Conservation (phyloP, 345 rosid genomes). For the Psidium guajava region DNA sequence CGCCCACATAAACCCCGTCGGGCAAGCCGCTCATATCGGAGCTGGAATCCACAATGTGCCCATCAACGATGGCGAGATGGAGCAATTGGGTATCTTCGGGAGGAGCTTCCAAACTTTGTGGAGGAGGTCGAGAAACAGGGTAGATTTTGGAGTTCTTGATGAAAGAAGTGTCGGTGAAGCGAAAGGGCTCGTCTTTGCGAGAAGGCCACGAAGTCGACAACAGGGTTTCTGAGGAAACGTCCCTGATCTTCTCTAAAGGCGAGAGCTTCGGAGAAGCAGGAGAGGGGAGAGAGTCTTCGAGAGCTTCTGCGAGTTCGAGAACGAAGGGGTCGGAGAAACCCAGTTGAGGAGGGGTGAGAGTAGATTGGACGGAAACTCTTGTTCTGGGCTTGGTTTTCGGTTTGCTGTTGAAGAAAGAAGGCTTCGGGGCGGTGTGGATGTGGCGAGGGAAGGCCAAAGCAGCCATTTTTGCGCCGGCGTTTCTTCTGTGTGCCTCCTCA, state of each 20-base stretch:
- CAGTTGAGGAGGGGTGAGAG: conserved; percentile 20
- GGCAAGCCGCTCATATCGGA: conserved; percentile 47
- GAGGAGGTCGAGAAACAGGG: conserved; percentile 48
- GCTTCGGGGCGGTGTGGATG: conserved; percentile 1
- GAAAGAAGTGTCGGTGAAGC: conserved; percentile 80
- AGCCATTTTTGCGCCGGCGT: conserved; percentile 22
- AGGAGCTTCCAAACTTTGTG: conserved; percentile 11
- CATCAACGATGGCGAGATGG: conserved; percentile 52
- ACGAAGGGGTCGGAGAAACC: conserved; percentile 85
- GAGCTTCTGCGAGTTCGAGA: conserved; percentile 71
- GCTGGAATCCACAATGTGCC: conserved; percentile 42
- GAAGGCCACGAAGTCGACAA: conserved; percentile 85
- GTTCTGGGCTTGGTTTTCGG: conserved; percentile 15
- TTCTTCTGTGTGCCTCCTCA: neutral
- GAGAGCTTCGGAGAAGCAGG: conserved; percentile 16
- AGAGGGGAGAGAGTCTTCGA: conserved; percentile 70
- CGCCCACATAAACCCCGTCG: conserved; percentile 66
- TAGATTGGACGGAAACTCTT: conserved; percentile 20
- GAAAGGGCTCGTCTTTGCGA: conserved; percentile 73
- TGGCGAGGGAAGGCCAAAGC: conserved; percentile 24
- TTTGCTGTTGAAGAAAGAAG: conserved; percentile 3
- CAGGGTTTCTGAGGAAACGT: conserved; percentile 50
- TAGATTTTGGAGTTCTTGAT: conserved; percentile 48
- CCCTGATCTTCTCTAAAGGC: conserved; percentile 64
- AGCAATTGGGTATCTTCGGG: conserved; percentile 29